Evolutionary conservation across 345 rosid species (phyloP), one percentile per base, ranked within the genome.

Genomic region (Mangifera indica): DNA sequence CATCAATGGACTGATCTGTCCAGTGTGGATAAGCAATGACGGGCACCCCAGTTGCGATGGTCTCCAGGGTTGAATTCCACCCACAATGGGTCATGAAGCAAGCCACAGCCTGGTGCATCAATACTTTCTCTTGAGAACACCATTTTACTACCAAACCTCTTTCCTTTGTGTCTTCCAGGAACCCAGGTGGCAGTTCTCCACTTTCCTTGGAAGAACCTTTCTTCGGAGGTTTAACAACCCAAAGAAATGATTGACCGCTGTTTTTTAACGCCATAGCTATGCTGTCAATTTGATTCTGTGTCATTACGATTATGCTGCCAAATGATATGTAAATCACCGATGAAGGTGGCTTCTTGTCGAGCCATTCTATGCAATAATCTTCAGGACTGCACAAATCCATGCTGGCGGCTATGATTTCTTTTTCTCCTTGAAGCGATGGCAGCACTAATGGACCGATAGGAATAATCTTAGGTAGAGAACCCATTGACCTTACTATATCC

Each of bases 291-390:
- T 84, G 85, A 52, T 79, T 69, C 66, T 72, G 77, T 2, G 83
- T 57, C 5, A 78, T 70, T 24, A 67, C 14, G 0, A 49, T 72
- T 4, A 89, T 60, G 71, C 91, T 87, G 3, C 95, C 95, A 20
- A 89, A 86, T 0, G 95, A 81, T 52, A 89, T 80, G 74, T 89
- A 89, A 68, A 89, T 76, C 8, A 87, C 92, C 0, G 92, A 89
- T 0, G 78, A 79, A 57, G 53, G 63, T 17, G 46, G 72, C 67
- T 84, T 77, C 74, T 76, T 72, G 77, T 87, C 88, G 32, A 89
- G 86, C 89, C 89, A 87, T 40, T 84, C 77, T 13, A 85, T 74
- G 80, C 91, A 87, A 13, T 70, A 56, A 65, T 46, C 81, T 48
- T 81, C 84, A 1, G 76, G 63, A 5, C 42, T 78, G 84, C 85